These are phyloP conservation scores for Candida hungchunana DNA, from an alignment of 805 yeast genomes.

Conservation along the genomic window DNA sequence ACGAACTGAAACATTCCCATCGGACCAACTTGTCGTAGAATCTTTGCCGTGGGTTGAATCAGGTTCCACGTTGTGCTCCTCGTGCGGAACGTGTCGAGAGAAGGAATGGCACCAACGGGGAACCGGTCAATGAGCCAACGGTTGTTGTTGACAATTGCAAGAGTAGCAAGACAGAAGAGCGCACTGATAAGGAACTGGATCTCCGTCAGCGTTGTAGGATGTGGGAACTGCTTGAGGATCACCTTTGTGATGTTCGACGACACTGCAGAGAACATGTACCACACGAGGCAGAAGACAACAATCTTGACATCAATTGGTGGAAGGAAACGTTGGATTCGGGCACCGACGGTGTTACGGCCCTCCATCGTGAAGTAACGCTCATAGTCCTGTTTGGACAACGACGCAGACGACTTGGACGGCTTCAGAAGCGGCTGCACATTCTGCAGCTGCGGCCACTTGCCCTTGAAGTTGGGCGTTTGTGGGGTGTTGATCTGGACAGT, in stretches of 20 bases:
- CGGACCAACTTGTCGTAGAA: constrained; percentile 71
- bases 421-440: constrained; percentile 17
- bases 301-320: constrained; percentile 39
- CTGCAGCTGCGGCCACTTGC: constrained; percentile 6
- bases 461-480: constrained; percentile 5
- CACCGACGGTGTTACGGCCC: constrained; percentile 14
- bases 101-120: constrained; percentile 51
- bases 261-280: constrained; percentile 81
- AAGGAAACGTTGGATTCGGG: constrained; percentile 15
- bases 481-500: constrained; percentile 18
- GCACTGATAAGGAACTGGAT: constrained; percentile 78
- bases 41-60: constrained; percentile 47
- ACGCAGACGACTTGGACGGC: constrained; percentile 26
- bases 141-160: constrained; percentile 36
- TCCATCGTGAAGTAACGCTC: constrained; percentile 22
- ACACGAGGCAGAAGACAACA: constrained; percentile 55
- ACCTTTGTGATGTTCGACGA: constrained; percentile 79
- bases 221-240: constrained; percentile 62
- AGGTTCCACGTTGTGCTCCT: constrained; percentile 35
- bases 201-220: constrained; percentile 88
- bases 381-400: constrained; percentile 22
- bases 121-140: constrained; percentile 28
- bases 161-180: constrained; percentile 46
- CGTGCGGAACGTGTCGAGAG: constrained; percentile 29
- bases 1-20: constrained; percentile 92